Conservation (phyloP, 345 rosid species). For the Salix dunnii region DNA sequence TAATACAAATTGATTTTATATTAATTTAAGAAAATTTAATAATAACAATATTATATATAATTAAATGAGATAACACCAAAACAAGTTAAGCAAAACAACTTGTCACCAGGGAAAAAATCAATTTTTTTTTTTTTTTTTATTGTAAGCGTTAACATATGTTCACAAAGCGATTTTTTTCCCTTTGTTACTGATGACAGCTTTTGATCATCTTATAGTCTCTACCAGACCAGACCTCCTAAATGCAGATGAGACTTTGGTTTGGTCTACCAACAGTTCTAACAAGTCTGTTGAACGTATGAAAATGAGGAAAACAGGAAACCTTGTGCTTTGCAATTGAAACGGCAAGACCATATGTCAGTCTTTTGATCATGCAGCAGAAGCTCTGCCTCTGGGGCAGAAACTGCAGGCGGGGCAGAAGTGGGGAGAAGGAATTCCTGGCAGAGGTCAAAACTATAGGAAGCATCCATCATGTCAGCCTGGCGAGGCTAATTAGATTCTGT, state of each 20-base stretch:
- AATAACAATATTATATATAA: too few species aligned
- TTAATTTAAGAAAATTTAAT: too few species aligned
- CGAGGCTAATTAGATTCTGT: conserved; percentile 18
- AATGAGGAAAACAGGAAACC: conserved; percentile 2
- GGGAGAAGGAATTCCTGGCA: conserved; percentile 9
- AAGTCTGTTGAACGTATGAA: background rate
- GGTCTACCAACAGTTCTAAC: background rate
- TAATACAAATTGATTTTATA: too few species aligned
- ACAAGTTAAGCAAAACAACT: too few species aligned
- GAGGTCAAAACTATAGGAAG: conserved; percentile 18
- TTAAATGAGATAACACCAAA: too few species aligned
- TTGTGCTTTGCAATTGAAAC: background rate
- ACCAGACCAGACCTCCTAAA: background rate
- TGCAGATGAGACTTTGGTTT: background rate
- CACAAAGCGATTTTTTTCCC: too few species aligned
- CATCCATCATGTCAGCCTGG: conserved; percentile 19
- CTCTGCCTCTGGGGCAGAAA: conserved; percentile 6
- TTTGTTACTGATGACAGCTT: too few species aligned
- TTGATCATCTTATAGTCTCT: background rate
- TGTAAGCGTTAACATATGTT: too few species aligned
- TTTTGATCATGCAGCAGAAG: conserved; percentile 7
- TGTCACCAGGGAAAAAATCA: too few species aligned
- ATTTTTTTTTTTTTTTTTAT: too few species aligned
- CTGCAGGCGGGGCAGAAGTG: background rate
- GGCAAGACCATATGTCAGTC: conserved; percentile 4